These are phyloP conservation scores for Talaromyces sp. DNA, from an alignment of 2,329 filamentous ascomycete genomes.

Conservation along the genomic window DNA sequence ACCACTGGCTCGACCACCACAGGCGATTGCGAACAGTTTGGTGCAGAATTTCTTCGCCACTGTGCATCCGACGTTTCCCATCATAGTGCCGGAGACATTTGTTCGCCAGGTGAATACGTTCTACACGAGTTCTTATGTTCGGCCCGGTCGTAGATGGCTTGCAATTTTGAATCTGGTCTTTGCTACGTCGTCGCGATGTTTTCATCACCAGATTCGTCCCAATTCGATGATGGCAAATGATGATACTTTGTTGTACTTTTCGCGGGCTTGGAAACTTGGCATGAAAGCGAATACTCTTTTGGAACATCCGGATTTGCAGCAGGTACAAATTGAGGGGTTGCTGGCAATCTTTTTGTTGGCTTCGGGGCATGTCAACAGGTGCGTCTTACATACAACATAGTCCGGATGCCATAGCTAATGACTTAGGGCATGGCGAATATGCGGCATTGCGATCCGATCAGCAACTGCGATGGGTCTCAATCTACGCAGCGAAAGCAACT, in stretches of 20 bases:
- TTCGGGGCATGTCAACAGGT: conserved; percentile 46
- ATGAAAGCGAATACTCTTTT: conserved; percentile 38
- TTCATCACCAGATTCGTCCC: conserved; percentile 30
- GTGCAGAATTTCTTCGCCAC: conserved; percentile 41
- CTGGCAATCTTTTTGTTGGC: conserved; percentile 43
- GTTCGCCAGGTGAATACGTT: conserved; percentile 40
- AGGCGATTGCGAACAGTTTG: conserved; percentile 40
- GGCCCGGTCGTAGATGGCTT: conserved; percentile 42
- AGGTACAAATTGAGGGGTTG: conserved; percentile 45
- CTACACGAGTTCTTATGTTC: conserved; percentile 31
- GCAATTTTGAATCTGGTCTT: conserved; percentile 47
- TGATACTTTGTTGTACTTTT: conserved; percentile 44
- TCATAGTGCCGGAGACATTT: conserved; percentile 43
- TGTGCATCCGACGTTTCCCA: conserved; percentile 44
- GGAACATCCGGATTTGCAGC: conserved; percentile 44
- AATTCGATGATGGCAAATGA: conserved; percentile 29
- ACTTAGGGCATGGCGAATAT: conserved; percentile 44
- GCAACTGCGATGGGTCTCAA: conserved; percentile 46
- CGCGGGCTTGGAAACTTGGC: conserved; percentile 43
- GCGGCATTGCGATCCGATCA: conserved; percentile 42
- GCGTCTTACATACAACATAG: neutral
- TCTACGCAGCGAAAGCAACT: conserved; percentile 41
- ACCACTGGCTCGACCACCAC: conserved; percentile 36
- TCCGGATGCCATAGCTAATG: neutral
- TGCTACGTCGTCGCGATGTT: conserved; percentile 43